Evolutionary conservation across 768 basidiomycete genomes (phyloP).

Genomic region (Psilocybe sp.): DNA sequence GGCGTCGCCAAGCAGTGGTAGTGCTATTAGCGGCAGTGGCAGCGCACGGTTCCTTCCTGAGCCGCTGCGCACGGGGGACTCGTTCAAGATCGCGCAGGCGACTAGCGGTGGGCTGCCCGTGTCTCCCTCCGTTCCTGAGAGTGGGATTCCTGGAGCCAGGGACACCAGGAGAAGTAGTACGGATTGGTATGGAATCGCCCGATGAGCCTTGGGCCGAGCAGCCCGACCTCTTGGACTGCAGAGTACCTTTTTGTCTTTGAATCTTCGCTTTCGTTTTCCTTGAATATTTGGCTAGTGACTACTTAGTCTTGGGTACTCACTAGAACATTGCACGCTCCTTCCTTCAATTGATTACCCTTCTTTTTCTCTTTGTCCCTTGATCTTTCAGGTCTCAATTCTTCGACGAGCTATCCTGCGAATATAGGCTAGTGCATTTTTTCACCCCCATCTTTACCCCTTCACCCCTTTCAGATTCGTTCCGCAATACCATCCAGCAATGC

Average conservation of each 20-base stretch:
- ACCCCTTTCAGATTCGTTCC: too few relatives aligned
- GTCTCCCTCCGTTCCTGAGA: slow-evolving; percentile 15
- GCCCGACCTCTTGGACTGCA: neutral
- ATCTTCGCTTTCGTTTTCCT: neutral
- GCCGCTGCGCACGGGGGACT: slow-evolving; percentile 8
- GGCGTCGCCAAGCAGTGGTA: too few relatives aligned
- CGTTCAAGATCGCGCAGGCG: neutral
- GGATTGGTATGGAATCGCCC: slow-evolving; percentile 26
- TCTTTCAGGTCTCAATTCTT: too few relatives aligned
- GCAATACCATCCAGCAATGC: too few relatives aligned
- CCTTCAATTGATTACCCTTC: too few relatives aligned
- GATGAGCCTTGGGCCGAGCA: slow-evolving; percentile 11
- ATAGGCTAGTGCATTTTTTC: too few relatives aligned
- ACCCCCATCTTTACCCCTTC: too few relatives aligned
- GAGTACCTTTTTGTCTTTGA: neutral
- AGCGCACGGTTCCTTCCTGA: slow-evolving; percentile 3
- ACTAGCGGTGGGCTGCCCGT: slow-evolving; percentile 18
- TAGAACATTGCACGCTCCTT: too few relatives aligned
- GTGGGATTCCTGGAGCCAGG: slow-evolving; percentile 9
- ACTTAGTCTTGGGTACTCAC: too few relatives aligned
- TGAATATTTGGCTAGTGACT: neutral
- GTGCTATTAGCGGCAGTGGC: too few relatives aligned
- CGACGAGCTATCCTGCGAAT: too few relatives aligned
- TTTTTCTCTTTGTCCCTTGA: too few relatives aligned
- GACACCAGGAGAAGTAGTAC: slow-evolving; percentile 17